Evolutionary conservation across 345 rosid species (phyloP), one percentile per base, ranked within the genome.

Genomic region (Acer negundo): DNA sequence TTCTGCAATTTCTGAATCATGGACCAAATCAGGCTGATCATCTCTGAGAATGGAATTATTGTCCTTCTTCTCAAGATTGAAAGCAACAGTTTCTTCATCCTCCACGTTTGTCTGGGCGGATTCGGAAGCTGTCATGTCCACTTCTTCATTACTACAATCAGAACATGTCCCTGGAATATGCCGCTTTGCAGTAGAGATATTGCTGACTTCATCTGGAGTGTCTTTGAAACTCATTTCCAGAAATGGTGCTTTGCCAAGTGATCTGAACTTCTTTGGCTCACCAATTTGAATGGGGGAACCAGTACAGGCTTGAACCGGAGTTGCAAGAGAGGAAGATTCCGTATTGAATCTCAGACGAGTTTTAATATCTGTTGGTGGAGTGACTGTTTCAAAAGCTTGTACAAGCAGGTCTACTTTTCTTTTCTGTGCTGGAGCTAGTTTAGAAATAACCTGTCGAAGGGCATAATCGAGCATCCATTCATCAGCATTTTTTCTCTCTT

Each of bases 391-490:
- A 24, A 96, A 96, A 70, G 99, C 98, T 87, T 94, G 90, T n/a
- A 92, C 97, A n/a, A 96, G 97, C 85, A 94, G 83, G 66, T 84
- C 38, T 49, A 96, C 99, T 85, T 90, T 94, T 80, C 91, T 89
- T 81, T 87, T 90, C 82, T 93, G 92, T 28, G 89, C 92, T 16
- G 95, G 93, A 70, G 88, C 90, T 61, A 96, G 86, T 55, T 86
- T 85, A 62, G 97, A 86, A 72, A 94, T 85, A 68, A 90, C 99
- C 81, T 90, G 87, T 73, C 80, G 84, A 31, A 96, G 89, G 46
- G 98, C 93, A 78, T 86, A 84, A 85, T 96, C 99, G 19, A 96
- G 97, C 99, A 96, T 96, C 97, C 97, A 94, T 84, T 94, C 95
- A 69, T 96, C 95, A 24, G 91, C 83, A 7, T 76, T 86, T 82